Evolutionary conservation across 768 basidiomycete species (phyloP), one percentile per base, ranked within the genome.

Genomic region (Piloderma croceum): DNA sequence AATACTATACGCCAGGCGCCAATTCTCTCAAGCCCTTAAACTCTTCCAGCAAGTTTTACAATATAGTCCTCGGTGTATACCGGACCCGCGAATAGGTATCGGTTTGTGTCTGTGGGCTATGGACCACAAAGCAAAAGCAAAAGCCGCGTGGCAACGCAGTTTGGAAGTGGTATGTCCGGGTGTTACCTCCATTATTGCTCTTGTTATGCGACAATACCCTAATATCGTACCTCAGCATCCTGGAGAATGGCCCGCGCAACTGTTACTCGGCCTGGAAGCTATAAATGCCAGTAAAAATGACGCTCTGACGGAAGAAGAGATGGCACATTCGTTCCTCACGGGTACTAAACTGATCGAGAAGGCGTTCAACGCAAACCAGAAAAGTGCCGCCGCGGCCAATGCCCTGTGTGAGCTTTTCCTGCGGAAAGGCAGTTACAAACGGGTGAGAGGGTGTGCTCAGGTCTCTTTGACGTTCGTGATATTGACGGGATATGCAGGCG

Each of bases 11-110:
- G 78, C 86, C 7, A 72, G 81, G 38, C 74, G 88, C 32, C 77
- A 83, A 49, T 89, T 79, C 52, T 73, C 79, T 19, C 80, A 83
- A 34, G 83, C 96, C 3, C 73, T 99, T 20, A 82, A 83, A 47
- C 54, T 82, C 5, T 97, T 94, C 58, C 94, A 97, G 58, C 79
- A 81, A 35, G 83, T 93, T 7, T 70, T 98, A 9, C 69, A 74
- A 22, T 73, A 86, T 31, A 81, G 79, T 41, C 92, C 94, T 0
- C 63, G 72, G 13, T 91, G 88, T 62, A 65, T 72, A 19, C 96
- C 94, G 0, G 94, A 99, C 60, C 94, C 96, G 24, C 79, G 96
- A 6, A 85, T 98, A 42, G 96, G 96, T 13, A 90, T 98, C 29
- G 96, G 96, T 7, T 65, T 99, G 4, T 97, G 94, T 61, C 68